Percentiles rank a stretch among this genome's conserved stretches.
These are phyloP conservation scores for Fusarium secorum DNA, from an alignment of 2,329 filamentous ascomycete species.

Conservation along the genomic window DNA sequence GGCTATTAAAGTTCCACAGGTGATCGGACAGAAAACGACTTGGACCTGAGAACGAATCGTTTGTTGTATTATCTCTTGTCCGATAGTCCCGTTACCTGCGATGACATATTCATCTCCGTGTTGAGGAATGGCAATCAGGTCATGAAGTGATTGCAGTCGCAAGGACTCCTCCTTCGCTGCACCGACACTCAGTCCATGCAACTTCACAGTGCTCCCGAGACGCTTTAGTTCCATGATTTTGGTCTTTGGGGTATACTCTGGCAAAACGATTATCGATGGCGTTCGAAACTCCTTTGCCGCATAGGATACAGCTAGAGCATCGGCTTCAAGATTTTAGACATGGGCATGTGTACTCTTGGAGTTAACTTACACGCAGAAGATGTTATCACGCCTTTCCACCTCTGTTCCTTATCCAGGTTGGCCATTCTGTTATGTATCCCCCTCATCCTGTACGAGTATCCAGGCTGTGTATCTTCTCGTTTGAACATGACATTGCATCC, in stretches of 20 bases:
- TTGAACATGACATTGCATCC: not conserved
- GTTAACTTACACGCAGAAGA: not conserved
- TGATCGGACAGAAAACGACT: not conserved
- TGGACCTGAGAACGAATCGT: accelerated
- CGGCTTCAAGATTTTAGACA: not conserved
- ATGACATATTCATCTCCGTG: not conserved
- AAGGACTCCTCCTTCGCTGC: accelerated
- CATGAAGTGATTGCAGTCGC: not conserved
- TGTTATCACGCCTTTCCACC: not conserved
- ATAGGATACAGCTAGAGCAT: not conserved
- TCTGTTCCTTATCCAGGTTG: not conserved
- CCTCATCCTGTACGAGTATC: not conserved
- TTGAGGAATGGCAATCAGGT: accelerated
- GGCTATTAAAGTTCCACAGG: not conserved
- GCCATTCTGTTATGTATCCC: not conserved
- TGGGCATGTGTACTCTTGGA: not conserved
- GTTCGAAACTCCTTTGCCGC: not conserved
- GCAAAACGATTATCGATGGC: not conserved
- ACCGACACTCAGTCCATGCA: not conserved
- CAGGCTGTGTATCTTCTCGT: not conserved
- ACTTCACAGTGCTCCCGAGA: not conserved
- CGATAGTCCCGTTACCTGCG: not conserved
- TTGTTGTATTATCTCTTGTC: not conserved
- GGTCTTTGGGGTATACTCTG: accelerated
- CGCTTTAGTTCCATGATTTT: not conserved